phyloP scores from a whole-genome alignment of 495 filamentous ascomycete species.

The Podospora didyma region DNA sequence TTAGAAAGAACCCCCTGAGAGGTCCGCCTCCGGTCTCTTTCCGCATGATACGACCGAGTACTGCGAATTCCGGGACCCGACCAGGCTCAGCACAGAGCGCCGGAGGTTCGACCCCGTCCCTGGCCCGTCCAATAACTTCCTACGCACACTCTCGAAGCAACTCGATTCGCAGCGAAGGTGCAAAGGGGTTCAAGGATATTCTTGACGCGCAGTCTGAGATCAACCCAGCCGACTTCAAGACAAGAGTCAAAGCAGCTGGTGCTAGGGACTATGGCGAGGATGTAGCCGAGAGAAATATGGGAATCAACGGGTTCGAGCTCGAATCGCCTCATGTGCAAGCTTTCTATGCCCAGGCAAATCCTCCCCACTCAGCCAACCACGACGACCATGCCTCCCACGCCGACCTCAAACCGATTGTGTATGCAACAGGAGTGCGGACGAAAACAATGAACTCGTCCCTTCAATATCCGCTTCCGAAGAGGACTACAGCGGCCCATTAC shows the following conservation, averaged over 20 bases:
- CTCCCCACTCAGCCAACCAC: background rate
- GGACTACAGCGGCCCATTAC: constrained; percentile 1
- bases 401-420: background rate
- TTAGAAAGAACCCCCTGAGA: constrained; percentile 11
- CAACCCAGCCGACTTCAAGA: constrained; percentile 39
- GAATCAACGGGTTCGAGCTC: constrained; percentile 29
- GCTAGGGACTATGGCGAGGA: constrained; percentile 50
- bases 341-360: constrained; percentile 21
- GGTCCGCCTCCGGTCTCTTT: constrained; percentile 27
- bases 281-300: constrained; percentile 52
- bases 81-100: constrained; percentile 14
- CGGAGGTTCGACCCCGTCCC: background rate
- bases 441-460: constrained; percentile 14
- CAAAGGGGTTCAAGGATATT: constrained; percentile 40
- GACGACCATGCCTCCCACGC: background rate
- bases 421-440: constrained; percentile 17
- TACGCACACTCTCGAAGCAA: constrained; percentile 13
- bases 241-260: constrained; percentile 42
- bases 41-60: constrained; percentile 9
- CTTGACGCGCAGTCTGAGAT: constrained; percentile 50
- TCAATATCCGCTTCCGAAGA: constrained; percentile 15
- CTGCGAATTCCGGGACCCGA: constrained; percentile 5
- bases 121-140: constrained; percentile 7
- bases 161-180: constrained; percentile 18
- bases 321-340: constrained; percentile 26